Conservation (phyloP, 352 stramenopile species). For the Thalassiosira exigua region DNA sequence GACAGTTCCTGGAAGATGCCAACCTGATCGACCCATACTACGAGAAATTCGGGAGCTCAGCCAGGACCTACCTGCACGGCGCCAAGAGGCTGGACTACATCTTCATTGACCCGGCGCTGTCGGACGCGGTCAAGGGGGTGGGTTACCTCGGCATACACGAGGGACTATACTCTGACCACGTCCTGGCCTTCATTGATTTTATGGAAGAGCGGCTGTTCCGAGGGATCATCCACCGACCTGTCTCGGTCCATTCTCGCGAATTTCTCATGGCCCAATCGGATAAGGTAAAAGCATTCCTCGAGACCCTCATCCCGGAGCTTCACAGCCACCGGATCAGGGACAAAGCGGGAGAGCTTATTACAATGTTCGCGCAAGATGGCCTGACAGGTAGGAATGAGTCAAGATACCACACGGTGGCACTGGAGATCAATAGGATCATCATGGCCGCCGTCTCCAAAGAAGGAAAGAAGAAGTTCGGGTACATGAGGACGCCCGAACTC, state of each 20-base stretch:
- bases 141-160: slow-evolving; percentile 18
- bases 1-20: neutral
- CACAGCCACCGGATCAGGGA: slow-evolving; percentile 8
- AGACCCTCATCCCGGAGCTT: neutral
- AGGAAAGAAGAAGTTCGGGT: slow-evolving; percentile 20
- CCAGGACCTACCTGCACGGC: slow-evolving; percentile 19
- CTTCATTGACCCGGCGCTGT: neutral
- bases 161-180: slow-evolving; percentile 1
- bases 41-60: neutral
- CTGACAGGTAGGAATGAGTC: neutral
- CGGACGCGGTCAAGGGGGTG: neutral
- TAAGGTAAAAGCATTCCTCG: slow-evolving; percentile 17
- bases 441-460: neutral
- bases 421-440: slow-evolving; percentile 3
- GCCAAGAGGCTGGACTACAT: slow-evolving; percentile 29
- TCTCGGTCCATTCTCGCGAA: neutral
- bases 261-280: slow-evolving; percentile 29
- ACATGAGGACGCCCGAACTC: slow-evolving; percentile 21
- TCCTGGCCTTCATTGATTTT: slow-evolving; percentile 28
- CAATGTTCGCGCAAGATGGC: neutral
- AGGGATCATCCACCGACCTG: slow-evolving; percentile 21
- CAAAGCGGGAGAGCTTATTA: neutral
- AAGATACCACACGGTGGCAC: neutral
- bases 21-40: slow-evolving; percentile 17
- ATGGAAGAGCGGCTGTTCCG: slow-evolving; percentile 18